Evolutionary conservation across 768 basidiomycete species (phyloP).

Genomic region (Suillus occidentalis): DNA sequence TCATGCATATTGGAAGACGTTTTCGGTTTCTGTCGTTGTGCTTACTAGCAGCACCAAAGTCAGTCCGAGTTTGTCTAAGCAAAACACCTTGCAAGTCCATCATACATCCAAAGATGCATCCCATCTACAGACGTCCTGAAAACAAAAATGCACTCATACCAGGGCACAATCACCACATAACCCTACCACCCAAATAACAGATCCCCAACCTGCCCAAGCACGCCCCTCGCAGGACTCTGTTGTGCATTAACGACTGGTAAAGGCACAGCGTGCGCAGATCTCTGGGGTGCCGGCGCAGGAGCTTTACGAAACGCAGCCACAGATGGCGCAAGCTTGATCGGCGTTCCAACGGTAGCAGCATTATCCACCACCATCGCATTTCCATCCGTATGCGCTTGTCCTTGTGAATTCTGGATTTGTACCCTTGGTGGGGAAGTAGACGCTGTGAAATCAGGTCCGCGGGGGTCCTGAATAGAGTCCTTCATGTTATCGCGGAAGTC

Average conservation of each 20-base stretch:
- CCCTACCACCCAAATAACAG: conserved; percentile 79
- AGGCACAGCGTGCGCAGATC: conserved; percentile 15
- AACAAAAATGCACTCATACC: not conserved
- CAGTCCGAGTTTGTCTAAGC: not conserved
- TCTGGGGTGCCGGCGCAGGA: conserved; percentile 29
- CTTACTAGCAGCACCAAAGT: not conserved
- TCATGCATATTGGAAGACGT: not conserved
- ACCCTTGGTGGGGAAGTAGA: conserved; percentile 9
- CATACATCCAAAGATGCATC: not conserved
- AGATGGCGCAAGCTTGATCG: conserved; percentile 71
- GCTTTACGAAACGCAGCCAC: conserved; percentile 68
- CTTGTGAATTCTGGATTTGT: conserved; percentile 10
- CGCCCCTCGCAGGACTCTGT: conserved; percentile 49
- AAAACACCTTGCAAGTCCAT: not conserved
- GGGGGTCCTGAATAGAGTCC: conserved; percentile 52
- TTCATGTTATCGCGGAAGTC: conserved; percentile 21
- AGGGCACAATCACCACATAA: not conserved
- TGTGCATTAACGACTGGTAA: conserved; percentile 16
- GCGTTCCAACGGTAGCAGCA: conserved; percentile 59
- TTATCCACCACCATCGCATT: conserved; percentile 50
- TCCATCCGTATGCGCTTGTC: conserved; percentile 15
- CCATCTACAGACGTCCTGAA: not conserved
- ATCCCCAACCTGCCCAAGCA: conserved; percentile 77
- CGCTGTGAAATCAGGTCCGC: conserved; percentile 18
- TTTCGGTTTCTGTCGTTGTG: not conserved